A percentile compares a stretch with the other conserved stretches of the same genome.
phyloP scores from a whole-genome alignment of 352 stramenopile species.

The Globisporangium megalacanthum region DNA sequence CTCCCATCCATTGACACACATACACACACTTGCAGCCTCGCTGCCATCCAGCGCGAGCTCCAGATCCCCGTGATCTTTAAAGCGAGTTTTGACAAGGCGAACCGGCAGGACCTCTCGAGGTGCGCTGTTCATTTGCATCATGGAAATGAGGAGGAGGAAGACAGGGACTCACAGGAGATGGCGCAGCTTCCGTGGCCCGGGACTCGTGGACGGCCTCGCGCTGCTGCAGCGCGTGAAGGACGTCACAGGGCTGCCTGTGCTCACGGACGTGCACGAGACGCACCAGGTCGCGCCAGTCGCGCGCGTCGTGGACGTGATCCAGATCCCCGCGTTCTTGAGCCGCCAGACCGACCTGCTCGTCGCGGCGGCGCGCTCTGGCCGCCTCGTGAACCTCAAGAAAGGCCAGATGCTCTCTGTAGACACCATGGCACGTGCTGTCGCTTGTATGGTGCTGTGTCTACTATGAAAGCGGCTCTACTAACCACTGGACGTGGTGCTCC shows the following conservation, averaged over 20 bases:
- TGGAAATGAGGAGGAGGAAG: background rate
- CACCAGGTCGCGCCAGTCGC: slow-evolving; percentile 67
- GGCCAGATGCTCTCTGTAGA: slow-evolving; percentile 83
- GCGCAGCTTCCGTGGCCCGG: slow-evolving; percentile 67
- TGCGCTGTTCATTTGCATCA: slow-evolving; percentile 2
- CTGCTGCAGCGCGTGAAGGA: slow-evolving; percentile 74
- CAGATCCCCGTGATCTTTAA: slow-evolving; percentile 86
- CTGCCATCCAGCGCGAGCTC: slow-evolving; percentile 40
- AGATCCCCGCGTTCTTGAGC: slow-evolving; percentile 87
- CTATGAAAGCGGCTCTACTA: background rate
- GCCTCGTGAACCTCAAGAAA: slow-evolving; percentile 87
- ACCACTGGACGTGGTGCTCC: background rate
- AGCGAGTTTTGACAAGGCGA: slow-evolving; percentile 88
- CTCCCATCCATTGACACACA: background rate
- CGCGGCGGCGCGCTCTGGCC: slow-evolving; percentile 60
- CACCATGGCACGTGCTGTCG: slow-evolving; percentile 45
- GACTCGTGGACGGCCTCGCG: slow-evolving; percentile 58
- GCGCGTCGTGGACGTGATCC: slow-evolving; percentile 71
- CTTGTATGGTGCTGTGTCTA: background rate
- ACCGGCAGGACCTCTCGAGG: slow-evolving; percentile 72
- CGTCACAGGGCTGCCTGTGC: slow-evolving; percentile 60
- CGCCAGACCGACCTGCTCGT: slow-evolving; percentile 86
- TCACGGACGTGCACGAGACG: slow-evolving; percentile 87
- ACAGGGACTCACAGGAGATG: too few species aligned
- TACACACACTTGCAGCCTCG: slow-evolving; percentile 31